These are phyloP conservation scores for Rostrohypoxylon terebratum DNA, from an alignment of 495 filamentous ascomycete genomes.

Conservation along the genomic window DNA sequence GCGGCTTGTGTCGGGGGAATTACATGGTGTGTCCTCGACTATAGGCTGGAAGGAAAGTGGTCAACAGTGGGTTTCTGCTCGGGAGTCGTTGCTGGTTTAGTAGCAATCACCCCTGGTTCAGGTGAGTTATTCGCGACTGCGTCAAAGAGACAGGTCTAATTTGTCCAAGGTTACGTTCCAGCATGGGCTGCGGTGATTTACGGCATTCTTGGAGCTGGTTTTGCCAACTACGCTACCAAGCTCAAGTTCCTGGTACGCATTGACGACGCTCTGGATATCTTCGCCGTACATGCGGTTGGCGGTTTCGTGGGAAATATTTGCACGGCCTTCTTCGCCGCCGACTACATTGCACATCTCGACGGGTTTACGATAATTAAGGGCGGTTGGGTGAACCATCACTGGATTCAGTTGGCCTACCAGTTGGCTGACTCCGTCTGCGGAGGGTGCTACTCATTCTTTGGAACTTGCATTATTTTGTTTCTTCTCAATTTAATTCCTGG, in stretches of 20 bases:
- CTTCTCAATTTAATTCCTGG: constrained; percentile 89
- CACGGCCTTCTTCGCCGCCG: constrained; percentile 92
- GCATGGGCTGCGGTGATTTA: constrained; percentile 93
- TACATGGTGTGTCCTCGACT: constrained; percentile 96
- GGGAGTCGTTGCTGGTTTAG: constrained; percentile 90
- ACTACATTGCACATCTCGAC: constrained; percentile 93
- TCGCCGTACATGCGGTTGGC: constrained; percentile 89
- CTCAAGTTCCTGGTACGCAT: constrained; percentile 89
- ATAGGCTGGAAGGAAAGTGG: constrained; percentile 94
- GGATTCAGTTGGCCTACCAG: constrained; percentile 89
- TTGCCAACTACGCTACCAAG: constrained; percentile 97
- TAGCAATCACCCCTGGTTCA: constrained; percentile 92
- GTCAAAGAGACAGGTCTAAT: constrained; percentile 21
- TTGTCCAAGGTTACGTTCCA: constrained; percentile 76
- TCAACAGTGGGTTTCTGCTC: constrained; percentile 97
- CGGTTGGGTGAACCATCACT: constrained; percentile 92
- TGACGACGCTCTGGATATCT: constrained; percentile 94
- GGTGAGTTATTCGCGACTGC: constrained; percentile 47
- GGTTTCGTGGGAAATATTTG: constrained; percentile 90
- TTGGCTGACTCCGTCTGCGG: constrained; percentile 87
- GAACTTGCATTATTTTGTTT: constrained; percentile 87
- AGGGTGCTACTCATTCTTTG: constrained; percentile 86
- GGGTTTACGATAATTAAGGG: constrained; percentile 76
- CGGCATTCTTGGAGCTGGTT: constrained; percentile 82
- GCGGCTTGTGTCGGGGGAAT: constrained; percentile 88